A percentile compares a stretch with the other conserved stretches of the same genome.
Evolutionary conservation across 805 yeast genomes (phyloP).

Genomic region (Myxozyma vanderwaltii): DNA sequence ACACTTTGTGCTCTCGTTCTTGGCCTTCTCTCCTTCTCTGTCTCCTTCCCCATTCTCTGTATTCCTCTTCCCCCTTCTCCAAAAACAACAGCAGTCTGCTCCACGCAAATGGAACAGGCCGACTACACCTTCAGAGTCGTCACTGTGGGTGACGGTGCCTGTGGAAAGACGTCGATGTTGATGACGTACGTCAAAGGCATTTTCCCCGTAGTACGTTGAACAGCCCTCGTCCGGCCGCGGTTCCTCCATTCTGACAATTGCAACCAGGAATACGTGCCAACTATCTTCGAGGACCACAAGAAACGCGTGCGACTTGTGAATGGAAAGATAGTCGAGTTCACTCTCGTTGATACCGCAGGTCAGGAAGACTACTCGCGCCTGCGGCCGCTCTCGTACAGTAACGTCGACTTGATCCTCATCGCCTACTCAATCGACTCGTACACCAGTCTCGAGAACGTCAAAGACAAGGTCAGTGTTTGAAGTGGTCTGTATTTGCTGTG

Average conservation of each 20-base stretch:
- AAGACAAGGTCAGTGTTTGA: slow-evolving; percentile 46
- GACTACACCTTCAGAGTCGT: slow-evolving; percentile 60
- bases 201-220: slow-evolving; percentile 53
- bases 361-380: slow-evolving; percentile 83
- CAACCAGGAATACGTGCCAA: slow-evolving; percentile 63
- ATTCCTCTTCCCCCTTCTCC: too few relatives aligned
- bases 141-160: slow-evolving; percentile 86
- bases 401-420: slow-evolving; percentile 70
- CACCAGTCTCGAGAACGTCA: slow-evolving; percentile 68
- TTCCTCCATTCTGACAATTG: not conserved
- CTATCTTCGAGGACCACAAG: slow-evolving; percentile 78
- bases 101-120: slow-evolving; percentile 34
- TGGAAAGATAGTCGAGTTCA: slow-evolving; percentile 62
- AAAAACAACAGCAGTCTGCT: too few relatives aligned
- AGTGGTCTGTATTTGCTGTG: not conserved
- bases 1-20: too few relatives aligned
- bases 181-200: slow-evolving; percentile 65
- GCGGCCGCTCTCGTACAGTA: slow-evolving; percentile 78
- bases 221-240: not conserved
- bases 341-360: slow-evolving; percentile 89
- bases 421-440: slow-evolving; percentile 72
- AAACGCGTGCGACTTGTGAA: slow-evolving; percentile 54
- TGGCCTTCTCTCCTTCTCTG: too few relatives aligned
- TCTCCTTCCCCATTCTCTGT: too few relatives aligned
- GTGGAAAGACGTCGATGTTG: slow-evolving; percentile 84